phyloP scores from a whole-genome alignment of 2,329 filamentous ascomycete genomes.

The Lomentospora prolificans region DNA sequence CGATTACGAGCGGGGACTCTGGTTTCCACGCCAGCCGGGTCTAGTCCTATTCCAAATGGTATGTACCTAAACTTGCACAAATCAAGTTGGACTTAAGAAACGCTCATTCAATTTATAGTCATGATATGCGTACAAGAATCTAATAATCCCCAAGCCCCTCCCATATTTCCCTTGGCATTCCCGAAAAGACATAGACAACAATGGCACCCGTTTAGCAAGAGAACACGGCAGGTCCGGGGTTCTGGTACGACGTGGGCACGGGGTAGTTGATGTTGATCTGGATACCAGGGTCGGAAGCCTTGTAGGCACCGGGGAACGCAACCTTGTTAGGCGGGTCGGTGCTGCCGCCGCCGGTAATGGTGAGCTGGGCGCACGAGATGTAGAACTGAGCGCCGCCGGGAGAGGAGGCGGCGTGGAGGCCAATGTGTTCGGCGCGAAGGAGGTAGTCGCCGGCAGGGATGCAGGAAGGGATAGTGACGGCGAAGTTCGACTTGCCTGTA shows the following conservation, averaged over 20 bases:
- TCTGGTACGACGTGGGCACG: conserved; percentile 24
- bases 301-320: conserved; percentile 29
- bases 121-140: not conserved
- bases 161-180: not conserved
- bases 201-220: not conserved
- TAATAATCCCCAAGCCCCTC: not conserved
- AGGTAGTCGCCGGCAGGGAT: conserved; percentile 40
- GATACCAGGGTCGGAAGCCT: conserved; percentile 26
- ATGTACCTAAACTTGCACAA: not conserved
- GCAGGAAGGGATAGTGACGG: conserved; percentile 31
- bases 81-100: not conserved
- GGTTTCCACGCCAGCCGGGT: too few relatives aligned
- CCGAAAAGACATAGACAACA: not conserved
- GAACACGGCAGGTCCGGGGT: conserved; percentile 9
- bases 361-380: conserved; percentile 29
- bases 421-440: conserved; percentile 37
- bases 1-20: too few relatives aligned
- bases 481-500: conserved; percentile 21
- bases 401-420: conserved; percentile 30
- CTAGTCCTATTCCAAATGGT: too few relatives aligned
- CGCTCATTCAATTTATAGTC: not conserved
- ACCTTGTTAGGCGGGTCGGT: conserved; percentile 24
- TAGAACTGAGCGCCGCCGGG: conserved; percentile 36
- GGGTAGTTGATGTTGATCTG: conserved; percentile 32
- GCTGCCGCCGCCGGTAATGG: conserved; percentile 30